phyloP scores from a whole-genome alignment of 805 yeast species.

The Wickerhamiella australiensis region DNA sequence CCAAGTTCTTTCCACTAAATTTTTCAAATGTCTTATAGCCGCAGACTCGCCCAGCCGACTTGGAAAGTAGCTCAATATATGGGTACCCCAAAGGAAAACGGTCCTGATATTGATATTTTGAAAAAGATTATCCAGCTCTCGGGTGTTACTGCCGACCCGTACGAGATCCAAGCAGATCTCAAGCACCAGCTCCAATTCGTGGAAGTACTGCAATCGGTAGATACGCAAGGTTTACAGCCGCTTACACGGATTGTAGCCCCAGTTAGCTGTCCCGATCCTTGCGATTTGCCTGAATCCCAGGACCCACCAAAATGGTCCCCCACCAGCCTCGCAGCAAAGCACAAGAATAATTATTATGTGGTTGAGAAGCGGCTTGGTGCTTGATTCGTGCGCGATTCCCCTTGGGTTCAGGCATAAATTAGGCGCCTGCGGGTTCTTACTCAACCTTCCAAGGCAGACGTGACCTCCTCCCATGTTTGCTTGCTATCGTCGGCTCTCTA shows the following conservation, averaged over 20 bases:
- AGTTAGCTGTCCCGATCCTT: conserved; percentile 19
- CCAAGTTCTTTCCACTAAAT: background rate
- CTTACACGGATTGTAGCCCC: conserved; percentile 23
- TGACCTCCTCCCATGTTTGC: background rate
- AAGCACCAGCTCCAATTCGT: conserved; percentile 30
- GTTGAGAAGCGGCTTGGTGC: conserved; percentile 14
- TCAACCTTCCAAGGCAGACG: no score
- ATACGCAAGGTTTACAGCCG: conserved; percentile 28
- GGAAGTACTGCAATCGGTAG: conserved; percentile 29
- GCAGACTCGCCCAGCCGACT: conserved; percentile 4
- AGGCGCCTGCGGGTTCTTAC: background rate
- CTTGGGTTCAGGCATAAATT: background rate
- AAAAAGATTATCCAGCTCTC: conserved; percentile 9
- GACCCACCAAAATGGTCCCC: conserved; percentile 25
- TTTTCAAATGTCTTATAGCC: background rate
- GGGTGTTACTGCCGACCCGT: conserved; percentile 21
- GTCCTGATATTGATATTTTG: background rate
- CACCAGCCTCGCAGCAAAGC: conserved; percentile 20
- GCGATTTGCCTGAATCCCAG: conserved; percentile 6
- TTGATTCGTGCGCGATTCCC: background rate
- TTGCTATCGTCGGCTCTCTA: background rate
- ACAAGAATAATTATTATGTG: conserved; percentile 22
- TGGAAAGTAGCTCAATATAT: conserved; percentile 9
- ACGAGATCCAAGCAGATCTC: conserved; percentile 24
- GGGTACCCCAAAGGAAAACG: background rate